Base-by-base conservation (phyloP, 2,329 filamentous ascomycete species). In the Penicillium paneum region DNA sequence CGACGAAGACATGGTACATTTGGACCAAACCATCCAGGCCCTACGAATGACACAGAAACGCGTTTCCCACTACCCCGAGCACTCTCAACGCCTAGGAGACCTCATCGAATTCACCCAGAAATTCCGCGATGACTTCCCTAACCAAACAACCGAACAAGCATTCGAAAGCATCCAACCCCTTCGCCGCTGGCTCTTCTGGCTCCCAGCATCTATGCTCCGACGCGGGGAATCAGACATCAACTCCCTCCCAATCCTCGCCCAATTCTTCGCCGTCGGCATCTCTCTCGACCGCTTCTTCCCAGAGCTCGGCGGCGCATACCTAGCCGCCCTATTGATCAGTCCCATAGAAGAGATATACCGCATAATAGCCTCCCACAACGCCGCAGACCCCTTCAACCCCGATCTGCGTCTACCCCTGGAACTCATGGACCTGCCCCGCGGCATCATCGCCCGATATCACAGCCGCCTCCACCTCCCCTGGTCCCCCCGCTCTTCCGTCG, bases 131-230 rank as follows among this genome's bases (percentile, higher is more conserved):
- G 85, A 90, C 61, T 84, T 85, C 68, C 84, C 86, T 5, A 81
- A 82, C 12, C 81, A 88, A 60, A 84, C 86, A 24, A 85, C 91
- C 24, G 87, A 90, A 59, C 86, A 95, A 69, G 90, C 96, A 68
- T 97, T 97, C 70, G 88, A 91, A 67, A 89, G 92, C 60, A 83
- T 97, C 11, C 92, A 95, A 60, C 87, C 90, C 10, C 82, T 99
- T 55, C 84, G 92, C 52, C 89, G 90, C 64, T 97, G 93, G 91
- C 83, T 97, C 15, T 96, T 97, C 75, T 97, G 93, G 91, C 84
- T 96, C 52, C 94, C 94, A 0, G 86, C 96, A 32, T 85, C 86
- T 62, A 88, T 92, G 64, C 81, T 97, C 26, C 88, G 93, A 69
- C 85, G 86, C 60, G 88, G 87, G 43, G 85, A 87, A 47, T 84